Percentiles rank a stretch among this genome's conserved stretches.
Conservation (phyloP, 768 basidiomycete species). For the Tylopilus balloui region DNA sequence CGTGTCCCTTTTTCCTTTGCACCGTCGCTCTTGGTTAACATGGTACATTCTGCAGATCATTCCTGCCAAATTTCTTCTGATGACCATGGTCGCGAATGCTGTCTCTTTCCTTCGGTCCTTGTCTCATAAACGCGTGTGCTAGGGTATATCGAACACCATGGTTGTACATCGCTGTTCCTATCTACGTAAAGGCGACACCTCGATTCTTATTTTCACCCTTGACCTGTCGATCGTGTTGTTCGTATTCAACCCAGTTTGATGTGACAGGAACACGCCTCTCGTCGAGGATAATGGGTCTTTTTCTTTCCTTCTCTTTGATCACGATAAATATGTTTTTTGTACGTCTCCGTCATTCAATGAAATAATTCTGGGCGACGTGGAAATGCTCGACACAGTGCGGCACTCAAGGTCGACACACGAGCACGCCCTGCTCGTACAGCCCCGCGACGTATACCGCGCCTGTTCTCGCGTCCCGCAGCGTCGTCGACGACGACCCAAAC, state of each 20-base stretch:
- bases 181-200: constrained; percentile 18
- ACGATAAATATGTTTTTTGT: constrained; percentile 13
- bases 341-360: background rate
- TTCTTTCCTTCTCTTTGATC: background rate
- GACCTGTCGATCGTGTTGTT: background rate
- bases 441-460: constrained; percentile 53
- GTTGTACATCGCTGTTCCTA: constrained; percentile 14
- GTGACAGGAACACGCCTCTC: constrained; percentile 4
- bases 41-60: constrained; percentile 35
- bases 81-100: constrained; percentile 6
- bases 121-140: constrained; percentile 14
- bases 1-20: constrained; percentile 34
- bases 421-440: constrained; percentile 52
- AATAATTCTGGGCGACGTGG: background rate
- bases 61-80: constrained; percentile 62
- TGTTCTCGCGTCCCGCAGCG: constrained; percentile 45
- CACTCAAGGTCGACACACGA: constrained; percentile 42
- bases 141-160: constrained; percentile 18
- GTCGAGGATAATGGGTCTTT: background rate
- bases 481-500: constrained; percentile 52
- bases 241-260: background rate
- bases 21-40: background rate
- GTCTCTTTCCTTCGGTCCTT: constrained; percentile 15
- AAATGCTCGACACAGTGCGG: background rate
- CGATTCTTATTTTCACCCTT: background rate